Percentiles rank a stretch among this genome's conserved stretches.
Evolutionary conservation across 139 green algal species (phyloP).

Genomic region (Klebsormidium nitens): DNA sequence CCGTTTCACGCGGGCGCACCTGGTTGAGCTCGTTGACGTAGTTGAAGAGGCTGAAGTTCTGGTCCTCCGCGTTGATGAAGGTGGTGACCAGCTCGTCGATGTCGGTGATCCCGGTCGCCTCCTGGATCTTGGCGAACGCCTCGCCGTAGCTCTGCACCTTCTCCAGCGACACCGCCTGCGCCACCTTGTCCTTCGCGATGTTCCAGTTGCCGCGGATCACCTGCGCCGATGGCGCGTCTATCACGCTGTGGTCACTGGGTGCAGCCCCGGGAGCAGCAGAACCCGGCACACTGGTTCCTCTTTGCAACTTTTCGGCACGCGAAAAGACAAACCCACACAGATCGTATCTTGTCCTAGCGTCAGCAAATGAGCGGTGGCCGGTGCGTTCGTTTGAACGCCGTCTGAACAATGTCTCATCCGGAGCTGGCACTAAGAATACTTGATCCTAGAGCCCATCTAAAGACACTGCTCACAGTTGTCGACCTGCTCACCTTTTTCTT

Average conservation of each 20-base stretch:
- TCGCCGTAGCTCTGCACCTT: slow-evolving; percentile 67
- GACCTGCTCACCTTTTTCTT: slow-evolving; percentile 24
- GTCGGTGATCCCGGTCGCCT: slow-evolving; percentile 53
- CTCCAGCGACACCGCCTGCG: slow-evolving; percentile 57
- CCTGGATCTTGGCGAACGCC: slow-evolving; percentile 72
- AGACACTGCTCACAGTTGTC: too few relatives aligned
- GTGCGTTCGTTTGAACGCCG: too few relatives aligned
- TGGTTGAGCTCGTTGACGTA: slow-evolving; percentile 74
- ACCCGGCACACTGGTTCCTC: too few relatives aligned
- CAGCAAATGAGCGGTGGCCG: too few relatives aligned
- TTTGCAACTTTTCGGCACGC: too few relatives aligned
- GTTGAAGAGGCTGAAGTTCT: slow-evolving; percentile 73
- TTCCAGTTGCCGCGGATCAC: slow-evolving; percentile 41
- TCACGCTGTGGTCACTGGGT: too few relatives aligned
- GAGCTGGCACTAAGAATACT: too few relatives aligned
- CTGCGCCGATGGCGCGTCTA: neutral
- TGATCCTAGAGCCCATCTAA: too few relatives aligned
- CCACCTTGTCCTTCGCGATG: slow-evolving; percentile 55
- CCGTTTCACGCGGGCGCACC: neutral
- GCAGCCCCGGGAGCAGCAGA: too few relatives aligned
- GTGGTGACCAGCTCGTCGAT: slow-evolving; percentile 71
- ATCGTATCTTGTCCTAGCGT: too few relatives aligned
- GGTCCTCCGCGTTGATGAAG: slow-evolving; percentile 62
- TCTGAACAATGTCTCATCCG: too few relatives aligned
- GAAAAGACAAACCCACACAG: too few relatives aligned